Base-by-base conservation (phyloP, 495 filamentous ascomycete species). In the Podospora fimiseda region DNA sequence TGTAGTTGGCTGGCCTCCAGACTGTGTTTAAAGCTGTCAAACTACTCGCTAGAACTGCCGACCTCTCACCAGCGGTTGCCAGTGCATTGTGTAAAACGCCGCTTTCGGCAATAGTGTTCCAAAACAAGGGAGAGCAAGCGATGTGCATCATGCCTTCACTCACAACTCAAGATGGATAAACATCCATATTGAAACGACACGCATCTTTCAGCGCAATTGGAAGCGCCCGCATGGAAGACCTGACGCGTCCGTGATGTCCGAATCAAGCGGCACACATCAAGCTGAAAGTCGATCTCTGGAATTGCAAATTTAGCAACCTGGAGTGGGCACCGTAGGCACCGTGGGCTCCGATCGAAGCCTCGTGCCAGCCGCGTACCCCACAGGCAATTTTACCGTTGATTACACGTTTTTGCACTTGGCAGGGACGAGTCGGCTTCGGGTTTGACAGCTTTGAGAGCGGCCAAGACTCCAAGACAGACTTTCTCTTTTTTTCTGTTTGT, bases 351-450 rank as follows among this genome's bases (percentile, higher is more conserved):
- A 52, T 51, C 18, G 47, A 62, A 62, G 64, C 59, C 61, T 63
- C 55, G 52, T 60, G 53, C 53, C 53, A 60, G 53, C 41, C 55
- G 46, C 38, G 55, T 42, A 51, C 64, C 56, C 64, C 62, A 64
- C 52, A 43, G 45, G 50, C 56, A 62, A 64, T 61, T 60, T 64
- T 59, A 57, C 27, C 39, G 21, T n/a, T 16, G 44, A 52, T 42
- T 43, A 44, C 47, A 43, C n/a, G n/a, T n/a, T n/a, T n/a, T n/a
- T 55, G 48, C 43, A 56, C 51, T 53, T 38, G 41, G 41, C 27
- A 33, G 27, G 27, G 27, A 5, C 27, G 11, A 33, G 11, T 11
- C 27, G 5, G 27, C 44, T 22, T 30, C 16, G 23, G 13, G 6
- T n/a, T 7, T 7, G 16, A 41, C 39, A 41, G 33, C 33, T 37